Evolutionary conservation across 139 green algal genomes (phyloP).

Genomic region (Choricystis sp.): DNA sequence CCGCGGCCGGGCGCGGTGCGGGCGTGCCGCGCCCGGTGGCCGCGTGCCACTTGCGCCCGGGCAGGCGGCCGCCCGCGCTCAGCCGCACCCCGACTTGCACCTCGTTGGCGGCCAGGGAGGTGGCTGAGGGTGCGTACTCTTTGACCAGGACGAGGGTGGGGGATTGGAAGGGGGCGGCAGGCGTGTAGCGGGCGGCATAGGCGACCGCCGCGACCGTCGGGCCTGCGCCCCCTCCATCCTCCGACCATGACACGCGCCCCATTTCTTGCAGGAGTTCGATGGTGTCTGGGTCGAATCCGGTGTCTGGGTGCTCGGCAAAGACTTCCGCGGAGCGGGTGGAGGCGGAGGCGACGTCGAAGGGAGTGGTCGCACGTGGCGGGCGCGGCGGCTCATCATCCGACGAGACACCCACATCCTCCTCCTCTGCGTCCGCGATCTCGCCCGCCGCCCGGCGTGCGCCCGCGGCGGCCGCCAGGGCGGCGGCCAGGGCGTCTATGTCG

Average conservation of each 20-base stretch:
- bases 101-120: conserved; percentile 48
- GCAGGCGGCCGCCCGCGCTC: conserved; percentile 19
- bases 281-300: neutral
- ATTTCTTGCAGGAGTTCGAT: neutral
- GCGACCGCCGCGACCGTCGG: neutral
- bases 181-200: neutral
- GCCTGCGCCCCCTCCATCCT: neutral
- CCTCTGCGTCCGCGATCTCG: no score
- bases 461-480: neutral
- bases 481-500: neutral
- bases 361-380: no score
- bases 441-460: no score
- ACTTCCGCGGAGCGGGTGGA: neutral
- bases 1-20: conserved; percentile 22
- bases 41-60: conserved; percentile 34
- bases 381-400: neutral
- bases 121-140: conserved; percentile 53
- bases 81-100: conserved; percentile 37
- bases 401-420: no score
- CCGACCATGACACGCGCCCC: neutral
- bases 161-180: neutral
- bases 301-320: neutral
- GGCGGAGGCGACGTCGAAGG: neutral
- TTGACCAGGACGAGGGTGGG: conserved; percentile 27
- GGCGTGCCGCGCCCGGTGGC: conserved; percentile 11